These are phyloP conservation scores for Cryptococcus sp. DNA, from an alignment of 1,284 basidiomycete genomes.

Conservation along the genomic window DNA sequence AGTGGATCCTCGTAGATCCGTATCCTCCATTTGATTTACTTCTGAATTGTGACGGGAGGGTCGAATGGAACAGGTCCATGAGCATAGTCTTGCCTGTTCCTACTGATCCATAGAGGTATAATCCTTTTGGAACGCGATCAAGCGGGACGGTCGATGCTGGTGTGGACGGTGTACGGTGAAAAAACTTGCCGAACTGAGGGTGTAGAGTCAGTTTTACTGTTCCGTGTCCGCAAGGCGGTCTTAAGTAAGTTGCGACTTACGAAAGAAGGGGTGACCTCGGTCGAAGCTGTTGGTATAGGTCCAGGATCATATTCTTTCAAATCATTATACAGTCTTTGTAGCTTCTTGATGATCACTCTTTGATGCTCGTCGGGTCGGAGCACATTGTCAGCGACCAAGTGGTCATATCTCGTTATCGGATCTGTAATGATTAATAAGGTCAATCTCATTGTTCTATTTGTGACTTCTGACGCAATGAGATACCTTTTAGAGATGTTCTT, in stretches of 20 bases:
- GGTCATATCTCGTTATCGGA: slow-evolving; percentile 65
- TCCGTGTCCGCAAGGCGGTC: neutral
- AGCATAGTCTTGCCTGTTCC: slow-evolving; percentile 96
- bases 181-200: slow-evolving; percentile 64
- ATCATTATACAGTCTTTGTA: slow-evolving; percentile 77
- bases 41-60: slow-evolving; percentile 72
- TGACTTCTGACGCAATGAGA: too few species aligned
- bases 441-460: slow-evolving; percentile 7
- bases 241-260: slow-evolving; percentile 22
- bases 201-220: slow-evolving; percentile 4
- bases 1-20: slow-evolving; percentile 83
- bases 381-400: slow-evolving; percentile 69
- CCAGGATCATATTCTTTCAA: slow-evolving; percentile 73
- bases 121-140: slow-evolving; percentile 71
- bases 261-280: slow-evolving; percentile 36
- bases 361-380: slow-evolving; percentile 82
- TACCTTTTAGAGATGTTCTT: slow-evolving; percentile 31
- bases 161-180: slow-evolving; percentile 53
- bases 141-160: slow-evolving; percentile 49
- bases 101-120: slow-evolving; percentile 97
- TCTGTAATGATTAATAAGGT: slow-evolving; percentile 23
- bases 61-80: slow-evolving; percentile 96
- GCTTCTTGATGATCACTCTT: slow-evolving; percentile 73
- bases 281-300: slow-evolving; percentile 57
- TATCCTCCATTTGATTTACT: slow-evolving; percentile 42